A percentile compares a stretch with the other conserved stretches of the same genome.
phyloP scores from a whole-genome alignment of 2,329 filamentous ascomycete species.

The Pseudocercospora pini-densiflorae region DNA sequence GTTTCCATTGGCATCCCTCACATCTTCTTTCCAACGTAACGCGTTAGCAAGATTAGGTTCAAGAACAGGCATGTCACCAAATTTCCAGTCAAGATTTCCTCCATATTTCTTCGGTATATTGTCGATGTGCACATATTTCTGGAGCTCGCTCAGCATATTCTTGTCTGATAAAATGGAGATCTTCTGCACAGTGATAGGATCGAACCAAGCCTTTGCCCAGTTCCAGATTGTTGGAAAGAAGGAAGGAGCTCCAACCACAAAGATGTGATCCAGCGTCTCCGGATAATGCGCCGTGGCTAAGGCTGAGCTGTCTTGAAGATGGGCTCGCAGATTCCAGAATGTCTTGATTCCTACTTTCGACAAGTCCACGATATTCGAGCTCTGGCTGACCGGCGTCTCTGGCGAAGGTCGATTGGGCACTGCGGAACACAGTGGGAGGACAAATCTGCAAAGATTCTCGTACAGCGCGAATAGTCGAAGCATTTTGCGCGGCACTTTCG shows the following conservation, averaged over 20 bases:
- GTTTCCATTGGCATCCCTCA: conserved; percentile 34
- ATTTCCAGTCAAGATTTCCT: conserved; percentile 81
- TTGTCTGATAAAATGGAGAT: conserved; percentile 82
- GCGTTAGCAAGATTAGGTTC: conserved; percentile 58
- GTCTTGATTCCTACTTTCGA: conserved; percentile 85
- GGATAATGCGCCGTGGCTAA: conserved; percentile 94
- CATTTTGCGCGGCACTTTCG: conserved; percentile 73
- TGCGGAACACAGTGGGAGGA: conserved; percentile 81
- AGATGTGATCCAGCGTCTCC: conserved; percentile 86
- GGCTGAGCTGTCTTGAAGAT: conserved; percentile 91
- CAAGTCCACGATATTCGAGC: conserved; percentile 95
- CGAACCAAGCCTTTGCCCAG: conserved; percentile 94
- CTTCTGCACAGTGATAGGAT: conserved; percentile 89
- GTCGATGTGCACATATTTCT: conserved; percentile 76
- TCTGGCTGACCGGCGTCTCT: conserved; percentile 86
- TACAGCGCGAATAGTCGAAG: conserved; percentile 90
- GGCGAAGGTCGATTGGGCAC: conserved; percentile 72
- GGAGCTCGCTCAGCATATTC: conserved; percentile 77
- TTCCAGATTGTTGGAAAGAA: conserved; percentile 95
- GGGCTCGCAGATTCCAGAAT: conserved; percentile 92
- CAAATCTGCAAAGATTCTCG: conserved; percentile 88
- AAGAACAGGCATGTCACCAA: conserved; percentile 74
- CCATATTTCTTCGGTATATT: conserved; percentile 92
- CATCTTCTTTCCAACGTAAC: conserved; percentile 47
- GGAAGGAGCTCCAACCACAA: conserved; percentile 83